Percentiles rank a stretch among this genome's conserved stretches.
Evolutionary conservation across 257 asterid genomes (phyloP).

Genomic region (Pogostemon cablin): DNA sequence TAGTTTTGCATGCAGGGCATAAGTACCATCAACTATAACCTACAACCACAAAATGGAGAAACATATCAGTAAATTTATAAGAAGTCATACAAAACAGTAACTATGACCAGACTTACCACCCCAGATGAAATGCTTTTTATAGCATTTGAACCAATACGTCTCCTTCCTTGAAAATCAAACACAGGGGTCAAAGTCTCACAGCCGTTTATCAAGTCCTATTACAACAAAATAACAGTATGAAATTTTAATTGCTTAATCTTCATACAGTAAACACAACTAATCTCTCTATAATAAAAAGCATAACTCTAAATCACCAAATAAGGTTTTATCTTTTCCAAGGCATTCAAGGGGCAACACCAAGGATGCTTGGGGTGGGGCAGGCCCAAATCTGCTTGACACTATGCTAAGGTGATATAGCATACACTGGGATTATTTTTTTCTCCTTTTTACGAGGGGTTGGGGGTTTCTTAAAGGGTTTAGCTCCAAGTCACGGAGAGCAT

Average conservation of each 20-base stretch:
- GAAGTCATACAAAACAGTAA: constrained; percentile 6
- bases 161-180: constrained; percentile 86
- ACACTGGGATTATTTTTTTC: background rate
- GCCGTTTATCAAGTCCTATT: constrained; percentile 84
- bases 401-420: background rate
- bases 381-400: background rate
- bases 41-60: constrained; percentile 40
- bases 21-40: constrained; percentile 96
- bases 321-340: constrained; percentile 1
- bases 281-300: background rate
- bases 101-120: constrained; percentile 63
- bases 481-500: background rate
- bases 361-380: constrained; percentile 15
- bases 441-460: background rate
- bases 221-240: constrained; percentile 29
- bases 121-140: constrained; percentile 72
- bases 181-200: constrained; percentile 71
- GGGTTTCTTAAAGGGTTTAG: background rate
- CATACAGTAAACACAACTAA: background rate
- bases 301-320: constrained; percentile 23
- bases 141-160: constrained; percentile 64
- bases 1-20: constrained; percentile 86
- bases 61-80: constrained; percentile 22
- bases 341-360: background rate
- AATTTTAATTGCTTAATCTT: constrained; percentile 21